Conservation (phyloP, 306 rosid genomes). For the Fragaria ananassa region DNA sequence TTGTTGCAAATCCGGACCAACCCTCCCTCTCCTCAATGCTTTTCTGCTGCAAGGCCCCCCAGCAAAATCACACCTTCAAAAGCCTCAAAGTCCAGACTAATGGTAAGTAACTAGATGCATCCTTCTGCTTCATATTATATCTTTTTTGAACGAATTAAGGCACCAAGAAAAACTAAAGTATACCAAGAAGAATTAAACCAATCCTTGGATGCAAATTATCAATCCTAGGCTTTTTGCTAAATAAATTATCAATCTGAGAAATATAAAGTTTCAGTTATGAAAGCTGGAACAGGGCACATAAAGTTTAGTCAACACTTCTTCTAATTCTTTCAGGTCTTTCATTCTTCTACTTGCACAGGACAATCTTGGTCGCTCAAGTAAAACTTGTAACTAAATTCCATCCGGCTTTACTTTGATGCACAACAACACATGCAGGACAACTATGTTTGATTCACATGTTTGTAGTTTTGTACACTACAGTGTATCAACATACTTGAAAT, state of each 20-base stretch:
- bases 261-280: neutral
- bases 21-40: conserved; percentile 99
- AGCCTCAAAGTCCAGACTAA: conserved; percentile 50
- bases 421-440: neutral
- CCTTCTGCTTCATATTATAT: neutral
- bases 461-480: neutral
- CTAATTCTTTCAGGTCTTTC: neutral
- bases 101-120: conserved; percentile 42
- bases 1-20: conserved; percentile 64
- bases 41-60: conserved; percentile 49
- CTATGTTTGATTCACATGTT: neutral
- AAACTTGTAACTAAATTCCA: neutral
- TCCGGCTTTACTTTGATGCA: neutral
- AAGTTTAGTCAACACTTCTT: neutral
- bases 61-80: conserved; percentile 42
- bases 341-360: neutral
- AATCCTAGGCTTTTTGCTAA: neutral
- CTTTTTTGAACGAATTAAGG: neutral
- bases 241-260: neutral
- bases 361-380: neutral
- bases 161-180: neutral
- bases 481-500: neutral
- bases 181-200: neutral
- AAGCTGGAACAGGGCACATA: neutral
- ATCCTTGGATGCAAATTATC: neutral